A percentile compares a stretch with the other conserved stretches of the same genome.
Conservation (phyloP, 768 basidiomycete genomes). For the Neoboletus magnificus region DNA sequence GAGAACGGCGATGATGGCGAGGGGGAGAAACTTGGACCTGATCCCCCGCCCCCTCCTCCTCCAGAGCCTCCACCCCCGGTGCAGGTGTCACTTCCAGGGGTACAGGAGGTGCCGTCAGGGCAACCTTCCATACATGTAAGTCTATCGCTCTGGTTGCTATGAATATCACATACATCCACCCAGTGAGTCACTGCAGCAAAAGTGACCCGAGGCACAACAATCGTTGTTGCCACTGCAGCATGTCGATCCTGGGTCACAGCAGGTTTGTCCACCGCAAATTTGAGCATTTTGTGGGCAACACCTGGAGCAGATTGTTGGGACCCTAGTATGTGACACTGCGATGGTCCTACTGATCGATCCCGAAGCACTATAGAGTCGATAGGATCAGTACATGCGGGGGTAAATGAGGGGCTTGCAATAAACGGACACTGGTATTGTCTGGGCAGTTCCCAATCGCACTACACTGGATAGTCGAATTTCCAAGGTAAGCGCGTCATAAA, state of each 20-base stretch:
- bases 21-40: background rate
- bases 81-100: constrained; percentile 4
- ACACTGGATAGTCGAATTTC: constrained; percentile 13
- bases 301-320: background rate
- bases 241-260: constrained; percentile 7
- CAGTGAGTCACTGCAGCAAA: constrained; percentile 20
- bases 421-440: constrained; percentile 12
- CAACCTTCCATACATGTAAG: constrained; percentile 19
- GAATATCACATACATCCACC: constrained; percentile 21
- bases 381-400: background rate
- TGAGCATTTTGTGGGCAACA: constrained; percentile 17
- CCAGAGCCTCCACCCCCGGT: background rate
- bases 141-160: background rate
- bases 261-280: constrained; percentile 11
- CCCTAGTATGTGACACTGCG: background rate
- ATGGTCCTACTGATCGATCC: background rate
- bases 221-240: constrained; percentile 6
- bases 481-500: too few relatives aligned
- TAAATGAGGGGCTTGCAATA: background rate
- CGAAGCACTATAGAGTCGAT: constrained; percentile 9
- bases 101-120: constrained; percentile 10
- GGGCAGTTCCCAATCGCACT: constrained; percentile 7
- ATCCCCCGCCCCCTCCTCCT: background rate
- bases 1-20: background rate
- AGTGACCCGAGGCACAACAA: constrained; percentile 11